Conservation (phyloP, 2,329 filamentous ascomycete species). For the Trichoderma lentiforme region DNA sequence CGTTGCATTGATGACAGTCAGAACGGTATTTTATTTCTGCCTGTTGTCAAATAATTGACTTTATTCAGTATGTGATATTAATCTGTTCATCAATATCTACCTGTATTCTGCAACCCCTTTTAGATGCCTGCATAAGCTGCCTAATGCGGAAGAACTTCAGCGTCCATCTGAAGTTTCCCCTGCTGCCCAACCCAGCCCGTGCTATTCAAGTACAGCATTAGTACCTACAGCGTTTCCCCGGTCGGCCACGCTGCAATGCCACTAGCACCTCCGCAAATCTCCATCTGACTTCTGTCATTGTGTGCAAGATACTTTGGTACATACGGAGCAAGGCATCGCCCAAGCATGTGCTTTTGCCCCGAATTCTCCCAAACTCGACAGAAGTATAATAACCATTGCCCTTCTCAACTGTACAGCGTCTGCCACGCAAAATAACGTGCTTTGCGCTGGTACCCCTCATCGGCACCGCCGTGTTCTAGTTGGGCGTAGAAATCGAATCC, state of each 20-base stretch:
- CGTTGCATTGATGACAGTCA: background rate
- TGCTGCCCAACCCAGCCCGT: background rate
- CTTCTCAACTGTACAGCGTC: background rate
- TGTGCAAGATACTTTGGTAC: background rate
- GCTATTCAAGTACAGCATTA: background rate
- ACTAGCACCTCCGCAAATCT: conserved; percentile 10
- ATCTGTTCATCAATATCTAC: background rate
- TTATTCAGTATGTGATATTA: background rate
- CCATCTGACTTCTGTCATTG: background rate
- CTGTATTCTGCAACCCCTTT: background rate
- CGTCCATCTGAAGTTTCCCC: background rate
- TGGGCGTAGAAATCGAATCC: background rate
- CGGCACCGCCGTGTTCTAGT: background rate
- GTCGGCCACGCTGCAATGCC: background rate
- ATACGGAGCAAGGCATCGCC: background rate
- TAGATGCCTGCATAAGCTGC: background rate
- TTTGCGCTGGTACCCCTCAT: background rate
- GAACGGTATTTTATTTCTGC: background rate
- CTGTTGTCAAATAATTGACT: background rate
- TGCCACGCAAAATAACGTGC: background rate
- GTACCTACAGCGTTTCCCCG: background rate
- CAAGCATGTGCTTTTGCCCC: background rate
- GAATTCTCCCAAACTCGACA: background rate
- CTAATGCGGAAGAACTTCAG: background rate
- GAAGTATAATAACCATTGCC: background rate